Base-by-base conservation (phyloP, 2,329 filamentous ascomycete genomes). In the Blumeria hordei region DNA sequence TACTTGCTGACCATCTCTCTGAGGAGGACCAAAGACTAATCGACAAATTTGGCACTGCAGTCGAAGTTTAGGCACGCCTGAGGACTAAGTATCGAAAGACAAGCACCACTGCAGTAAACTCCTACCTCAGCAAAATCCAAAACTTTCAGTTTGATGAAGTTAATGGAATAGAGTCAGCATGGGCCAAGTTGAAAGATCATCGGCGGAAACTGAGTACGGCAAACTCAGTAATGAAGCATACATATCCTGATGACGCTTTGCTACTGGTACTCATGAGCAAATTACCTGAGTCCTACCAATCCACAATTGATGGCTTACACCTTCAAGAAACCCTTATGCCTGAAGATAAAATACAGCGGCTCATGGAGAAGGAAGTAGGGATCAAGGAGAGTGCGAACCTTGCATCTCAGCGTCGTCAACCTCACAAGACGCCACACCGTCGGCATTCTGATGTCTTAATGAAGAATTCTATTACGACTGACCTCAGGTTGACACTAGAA, bases 231-330 rank as follows among this genome's bases (percentile, higher is more conserved):
- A 53, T 53, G 34, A 34, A 21, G 34, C 34, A 53, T 16, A 53
- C 34, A 28, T 53, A 39, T 53, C 34, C 50, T 37, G 50, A 53
- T 10, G 34, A 53, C 3, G 50, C n/a, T n/a, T 14, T 53, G 4
- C n/a, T 53, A 39, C 16, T 53, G 50, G 11, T 53, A 35, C 50
- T 53, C 7, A 53, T 53, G 50, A 53, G 28, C 11, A 53, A 53
- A 16, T 33, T 53, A 6, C 50, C 50, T n/a, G n/a, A 53, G 34
- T 53, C 33, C 12, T 53, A 36, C 16, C 33, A 53, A 21, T 18
- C 34, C 11, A 53, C 50, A 34, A 39, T 53, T 33, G 50, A 53
- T 53, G 50, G 33, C 32, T 21, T 53, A 16, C 50, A 53, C 39
- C 50, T 53, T 9, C 50, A 53, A n/a, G 50, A 53, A 18, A 11